phyloP scores from a whole-genome alignment of 1,284 basidiomycete genomes.

The Rhodotorula sp. region DNA sequence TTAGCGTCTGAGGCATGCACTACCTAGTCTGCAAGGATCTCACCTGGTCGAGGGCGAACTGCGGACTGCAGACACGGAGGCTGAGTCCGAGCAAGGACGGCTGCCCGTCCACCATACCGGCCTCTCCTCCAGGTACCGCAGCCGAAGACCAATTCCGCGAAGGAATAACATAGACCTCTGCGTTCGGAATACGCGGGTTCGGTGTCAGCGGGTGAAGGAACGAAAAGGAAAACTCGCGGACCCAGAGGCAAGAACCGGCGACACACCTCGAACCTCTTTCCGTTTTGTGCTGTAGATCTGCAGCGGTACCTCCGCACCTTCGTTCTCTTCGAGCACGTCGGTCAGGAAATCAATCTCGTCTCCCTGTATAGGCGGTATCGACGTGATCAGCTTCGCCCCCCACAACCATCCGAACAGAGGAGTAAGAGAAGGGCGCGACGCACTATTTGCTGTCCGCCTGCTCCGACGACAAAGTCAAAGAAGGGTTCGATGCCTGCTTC shows the following conservation, averaged over 20 bases:
- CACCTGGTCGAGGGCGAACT: conserved; percentile 73
- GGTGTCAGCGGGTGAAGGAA: background rate
- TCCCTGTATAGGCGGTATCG: conserved; percentile 18
- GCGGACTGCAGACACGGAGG: conserved; percentile 85
- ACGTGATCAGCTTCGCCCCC: too few species aligned
- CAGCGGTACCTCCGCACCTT: conserved; percentile 72
- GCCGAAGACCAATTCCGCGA: conserved; percentile 69
- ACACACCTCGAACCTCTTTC: conserved; percentile 74
- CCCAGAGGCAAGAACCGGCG: background rate
- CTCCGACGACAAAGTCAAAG: conserved; percentile 94
- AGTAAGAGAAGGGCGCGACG: background rate
- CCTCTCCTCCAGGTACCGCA: conserved; percentile 41
- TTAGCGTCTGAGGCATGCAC: too few species aligned
- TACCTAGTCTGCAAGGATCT: conserved; percentile 11
- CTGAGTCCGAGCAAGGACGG: conserved; percentile 84
- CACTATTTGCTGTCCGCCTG: conserved; percentile 59
- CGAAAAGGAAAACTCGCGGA: too few species aligned
- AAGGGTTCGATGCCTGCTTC: conserved; percentile 75
- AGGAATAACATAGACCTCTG: conserved; percentile 80
- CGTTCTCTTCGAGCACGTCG: conserved; percentile 78
- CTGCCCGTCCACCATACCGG: conserved; percentile 17
- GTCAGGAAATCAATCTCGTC: conserved; percentile 68
- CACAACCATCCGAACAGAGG: background rate
- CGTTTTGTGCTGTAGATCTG: conserved; percentile 89
- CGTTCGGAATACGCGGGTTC: too few species aligned